These are phyloP conservation scores for Marasmius fiardii DNA, from an alignment of 1,284 basidiomycete genomes.

Conservation along the genomic window DNA sequence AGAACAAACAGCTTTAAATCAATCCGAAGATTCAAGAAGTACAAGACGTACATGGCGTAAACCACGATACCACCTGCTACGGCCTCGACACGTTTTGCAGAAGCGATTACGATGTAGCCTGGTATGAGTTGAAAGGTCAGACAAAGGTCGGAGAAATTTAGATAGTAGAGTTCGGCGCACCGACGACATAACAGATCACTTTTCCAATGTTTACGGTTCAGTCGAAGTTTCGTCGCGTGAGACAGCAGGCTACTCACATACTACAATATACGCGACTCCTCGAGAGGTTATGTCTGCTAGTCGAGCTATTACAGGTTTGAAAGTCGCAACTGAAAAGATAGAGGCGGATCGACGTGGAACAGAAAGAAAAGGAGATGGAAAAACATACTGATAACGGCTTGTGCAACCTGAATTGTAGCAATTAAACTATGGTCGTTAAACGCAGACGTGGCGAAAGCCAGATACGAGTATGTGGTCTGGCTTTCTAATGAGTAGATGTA, in stretches of 20 bases:
- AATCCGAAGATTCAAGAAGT: background rate
- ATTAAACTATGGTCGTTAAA: conserved; percentile 61
- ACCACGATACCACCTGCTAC: conserved; percentile 53
- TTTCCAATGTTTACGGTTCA: background rate
- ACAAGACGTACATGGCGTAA: conserved; percentile 45
- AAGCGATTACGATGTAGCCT: conserved; percentile 70
- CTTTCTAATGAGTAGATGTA: conserved; percentile 79
- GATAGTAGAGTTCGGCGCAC: conserved; percentile 22
- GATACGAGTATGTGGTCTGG: conserved; percentile 66
- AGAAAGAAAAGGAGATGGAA: too few species aligned
- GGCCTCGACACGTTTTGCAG: conserved; percentile 50
- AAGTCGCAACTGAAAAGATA: conserved; percentile 31
- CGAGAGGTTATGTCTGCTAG: conserved; percentile 67
- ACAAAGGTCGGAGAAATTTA: background rate
- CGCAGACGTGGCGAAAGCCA: conserved; percentile 59
- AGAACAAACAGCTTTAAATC: conserved; percentile 5
- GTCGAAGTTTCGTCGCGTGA: background rate
- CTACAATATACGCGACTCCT: conserved; percentile 56
- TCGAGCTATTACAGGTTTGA: conserved; percentile 82
- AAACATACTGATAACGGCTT: conserved; percentile 53
- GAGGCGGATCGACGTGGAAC: too few species aligned
- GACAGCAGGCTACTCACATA: conserved; percentile 45
- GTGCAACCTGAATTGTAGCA: conserved; percentile 59
- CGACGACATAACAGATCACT: conserved; percentile 58
- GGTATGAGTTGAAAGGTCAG: background rate